Conservation (phyloP, 2,329 filamentous ascomycete species). For the Fusarium sp. region DNA sequence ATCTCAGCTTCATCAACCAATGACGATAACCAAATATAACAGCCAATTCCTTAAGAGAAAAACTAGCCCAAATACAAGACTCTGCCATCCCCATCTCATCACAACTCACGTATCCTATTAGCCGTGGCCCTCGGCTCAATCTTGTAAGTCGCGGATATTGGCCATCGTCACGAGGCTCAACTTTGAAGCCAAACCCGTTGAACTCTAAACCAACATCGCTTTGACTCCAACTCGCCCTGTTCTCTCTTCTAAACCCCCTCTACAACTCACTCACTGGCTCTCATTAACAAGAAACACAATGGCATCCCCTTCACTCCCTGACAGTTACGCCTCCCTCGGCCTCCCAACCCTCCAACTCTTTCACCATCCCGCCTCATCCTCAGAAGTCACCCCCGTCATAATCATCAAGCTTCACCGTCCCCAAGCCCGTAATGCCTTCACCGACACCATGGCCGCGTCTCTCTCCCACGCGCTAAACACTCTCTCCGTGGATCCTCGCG, state of each 20-base stretch:
- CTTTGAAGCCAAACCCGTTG: slow-evolving; percentile 5
- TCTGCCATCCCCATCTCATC: neutral
- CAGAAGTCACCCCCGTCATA: slow-evolving; percentile 72
- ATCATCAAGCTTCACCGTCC: slow-evolving; percentile 76
- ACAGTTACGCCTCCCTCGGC: slow-evolving; percentile 59
- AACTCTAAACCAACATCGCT: slow-evolving; percentile 31
- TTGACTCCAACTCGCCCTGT: neutral
- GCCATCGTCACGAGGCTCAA: slow-evolving; percentile 24
- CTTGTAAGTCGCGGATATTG: slow-evolving; percentile 27
- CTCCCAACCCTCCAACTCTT: slow-evolving; percentile 63
- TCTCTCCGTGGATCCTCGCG: slow-evolving; percentile 68
- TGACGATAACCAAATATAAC: neutral
- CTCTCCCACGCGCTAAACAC: slow-evolving; percentile 68
- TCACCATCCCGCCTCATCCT: slow-evolving; percentile 65
- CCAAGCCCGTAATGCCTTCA: slow-evolving; percentile 78
- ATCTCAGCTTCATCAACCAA: neutral
- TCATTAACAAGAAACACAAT: slow-evolving; percentile 35
- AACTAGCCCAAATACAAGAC: neutral
- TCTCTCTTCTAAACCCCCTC: neutral
- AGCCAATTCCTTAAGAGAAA: neutral
- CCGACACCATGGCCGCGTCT: slow-evolving; percentile 72
- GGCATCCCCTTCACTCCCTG: slow-evolving; percentile 47
- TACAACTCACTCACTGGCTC: neutral
- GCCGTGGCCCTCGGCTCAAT: slow-evolving; percentile 21
- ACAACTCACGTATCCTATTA: neutral